A percentile compares a stretch with the other conserved stretches of the same genome.
phyloP scores from a whole-genome alignment of 441 rosid species.

The Bocquillonia castaneifolia region DNA sequence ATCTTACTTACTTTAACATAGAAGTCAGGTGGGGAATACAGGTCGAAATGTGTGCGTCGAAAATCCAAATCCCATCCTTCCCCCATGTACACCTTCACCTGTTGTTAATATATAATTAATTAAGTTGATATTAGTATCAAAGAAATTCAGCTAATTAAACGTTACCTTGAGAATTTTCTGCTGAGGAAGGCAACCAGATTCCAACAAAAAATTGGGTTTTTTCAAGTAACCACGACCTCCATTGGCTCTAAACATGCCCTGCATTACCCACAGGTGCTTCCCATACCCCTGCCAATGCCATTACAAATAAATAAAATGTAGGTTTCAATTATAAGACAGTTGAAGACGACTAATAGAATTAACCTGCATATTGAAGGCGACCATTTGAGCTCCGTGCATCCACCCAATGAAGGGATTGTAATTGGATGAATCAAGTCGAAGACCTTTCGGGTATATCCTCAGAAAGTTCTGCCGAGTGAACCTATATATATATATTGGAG shows the following conservation, averaged over 20 bases:
- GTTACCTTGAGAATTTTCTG: not conserved
- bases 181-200: conserved; percentile 22
- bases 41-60: conserved; percentile 57
- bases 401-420: conserved; percentile 83
- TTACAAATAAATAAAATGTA: too few species aligned
- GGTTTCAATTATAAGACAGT: not conserved
- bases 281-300: conserved; percentile 64
- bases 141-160: not conserved
- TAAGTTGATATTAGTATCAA: not conserved
- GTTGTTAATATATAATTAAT: conserved; percentile 9
- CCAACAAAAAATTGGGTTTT: conserved; percentile 63
- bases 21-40: conserved; percentile 74
- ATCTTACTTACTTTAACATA: conserved; percentile 51
- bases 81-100: conserved; percentile 84
- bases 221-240: conserved; percentile 83
- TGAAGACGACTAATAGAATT: not conserved
- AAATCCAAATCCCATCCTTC: conserved; percentile 82
- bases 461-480: conserved; percentile 85
- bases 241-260: conserved; percentile 81
- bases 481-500: conserved; percentile 31
- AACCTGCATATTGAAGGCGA: conserved; percentile 99
- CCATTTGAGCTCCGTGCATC: conserved; percentile 99
- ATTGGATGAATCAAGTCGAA: conserved; percentile 76
- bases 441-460: conserved; percentile 82
- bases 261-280: conserved; percentile 78